Base-by-base conservation (phyloP, 371 early-diverging fungal genomes). In the Zychaea mexicana region DNA sequence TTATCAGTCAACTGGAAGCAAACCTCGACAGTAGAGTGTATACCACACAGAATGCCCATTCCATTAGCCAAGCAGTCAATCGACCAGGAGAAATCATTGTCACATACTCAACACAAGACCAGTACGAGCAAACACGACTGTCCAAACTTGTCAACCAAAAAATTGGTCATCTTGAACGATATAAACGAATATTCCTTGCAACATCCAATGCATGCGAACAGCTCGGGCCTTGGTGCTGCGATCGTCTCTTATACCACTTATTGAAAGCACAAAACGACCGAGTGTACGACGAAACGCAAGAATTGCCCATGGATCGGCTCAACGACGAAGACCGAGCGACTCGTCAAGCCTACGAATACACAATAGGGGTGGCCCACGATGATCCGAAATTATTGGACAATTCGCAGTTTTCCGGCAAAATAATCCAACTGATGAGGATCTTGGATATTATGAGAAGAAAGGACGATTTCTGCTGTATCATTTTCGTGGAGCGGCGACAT, bases 401-500 rank as follows among this genome's bases (percentile, higher is more conserved):
- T 1, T 39, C 30, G 12, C 17, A 64, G 3, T 82, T 93, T 46
- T 74, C 90, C 0, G 85, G 88, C 15, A 91, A 91, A 61, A 84
- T 91, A 2, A 69, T 72, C 12, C 70, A 73, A 27, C 74, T 94
- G 13, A 61, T 94, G 27, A 68, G 78, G n/a, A 59, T 85, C 21
- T 67, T 92, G 57, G 27, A 74, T 28, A 53, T 81, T 52, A 72
- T 79, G 65, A 33, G 65, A 2, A 22, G 46, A 17, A 31, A 64
- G 1, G 62, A 72, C 0, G 75, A 84, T 2, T 91, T 95, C 68
- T 91, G 95, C 59, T 93, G 93, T 15, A 95, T 97, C 46, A 79
- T 95, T 22, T 97, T 97, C 72, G 90, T 90, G 3, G 81, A 89
- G 60, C 83, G 90, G 28, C 78, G 95, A 33, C 74, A 90, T 32